Evolutionary conservation across 768 basidiomycete genomes (phyloP).

Genomic region (Cubamyces lactineus): DNA sequence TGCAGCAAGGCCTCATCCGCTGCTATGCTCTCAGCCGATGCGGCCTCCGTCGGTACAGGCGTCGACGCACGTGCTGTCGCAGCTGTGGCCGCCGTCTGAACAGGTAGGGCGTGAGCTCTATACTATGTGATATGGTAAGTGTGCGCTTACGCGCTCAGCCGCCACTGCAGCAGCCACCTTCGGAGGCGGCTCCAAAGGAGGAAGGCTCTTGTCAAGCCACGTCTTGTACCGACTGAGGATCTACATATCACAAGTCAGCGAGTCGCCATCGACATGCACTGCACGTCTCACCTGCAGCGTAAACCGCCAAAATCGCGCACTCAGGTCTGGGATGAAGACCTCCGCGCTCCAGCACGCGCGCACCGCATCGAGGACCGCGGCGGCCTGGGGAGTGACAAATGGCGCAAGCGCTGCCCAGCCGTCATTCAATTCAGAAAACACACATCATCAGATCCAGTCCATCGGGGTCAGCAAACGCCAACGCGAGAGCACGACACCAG

Average conservation of each 20-base stretch:
- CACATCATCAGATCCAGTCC: too few species aligned
- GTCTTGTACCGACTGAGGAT: conserved; percentile 77
- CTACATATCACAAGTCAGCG: conserved; percentile 41
- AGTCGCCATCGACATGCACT: conserved; percentile 2
- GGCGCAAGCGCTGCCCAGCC: conserved; percentile 30
- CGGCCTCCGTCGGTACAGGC: conserved; percentile 52
- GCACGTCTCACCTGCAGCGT: conserved; percentile 73
- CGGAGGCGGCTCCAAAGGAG: conserved; percentile 43
- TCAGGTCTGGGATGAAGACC: conserved; percentile 81
- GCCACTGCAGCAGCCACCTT: conserved; percentile 40
- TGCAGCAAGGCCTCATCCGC: conserved; percentile 68
- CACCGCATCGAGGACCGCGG: conserved; percentile 72
- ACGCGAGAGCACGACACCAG: neutral
- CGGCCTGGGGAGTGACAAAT: conserved; percentile 66
- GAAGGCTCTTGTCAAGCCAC: conserved; percentile 70
- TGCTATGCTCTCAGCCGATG: conserved; percentile 56
- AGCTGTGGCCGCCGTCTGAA: conserved; percentile 29
- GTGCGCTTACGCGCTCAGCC: conserved; percentile 39
- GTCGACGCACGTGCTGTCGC: conserved; percentile 51
- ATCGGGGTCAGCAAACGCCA: too few species aligned
- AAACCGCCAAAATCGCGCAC: conserved; percentile 87
- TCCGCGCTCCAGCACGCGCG: conserved; percentile 85
- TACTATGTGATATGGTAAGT: neutral
- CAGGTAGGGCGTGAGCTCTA: neutral
- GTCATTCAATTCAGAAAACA: too few species aligned